phyloP scores from a whole-genome alignment of 139 green algal species.

The Raphidocelis subcapitata region DNA sequence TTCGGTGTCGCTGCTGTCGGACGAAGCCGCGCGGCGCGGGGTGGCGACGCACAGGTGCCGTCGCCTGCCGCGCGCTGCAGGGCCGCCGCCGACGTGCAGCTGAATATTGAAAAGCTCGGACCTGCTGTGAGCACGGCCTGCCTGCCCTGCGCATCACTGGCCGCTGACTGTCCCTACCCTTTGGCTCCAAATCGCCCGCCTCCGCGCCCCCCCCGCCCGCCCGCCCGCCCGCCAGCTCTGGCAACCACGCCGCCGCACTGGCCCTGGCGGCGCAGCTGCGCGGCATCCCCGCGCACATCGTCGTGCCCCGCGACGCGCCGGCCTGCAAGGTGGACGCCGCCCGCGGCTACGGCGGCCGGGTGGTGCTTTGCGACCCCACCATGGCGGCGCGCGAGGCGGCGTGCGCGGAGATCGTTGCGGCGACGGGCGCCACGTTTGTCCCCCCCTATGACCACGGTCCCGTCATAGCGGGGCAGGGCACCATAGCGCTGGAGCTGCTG shows the following conservation, averaged over 20 bases:
- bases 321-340: conserved; percentile 69
- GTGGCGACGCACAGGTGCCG: conserved; percentile 78
- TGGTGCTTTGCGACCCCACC: conserved; percentile 58
- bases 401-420: conserved; percentile 35
- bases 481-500: conserved; percentile 82
- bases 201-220: background rate
- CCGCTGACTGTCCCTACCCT: too few species aligned
- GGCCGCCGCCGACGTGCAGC: too few species aligned
- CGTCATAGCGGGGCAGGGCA: conserved; percentile 82
- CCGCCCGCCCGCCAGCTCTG: conserved; percentile 16
- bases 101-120: too few species aligned
- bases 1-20: conserved; percentile 51
- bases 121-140: too few species aligned
- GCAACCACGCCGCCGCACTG: conserved; percentile 44
- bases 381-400: conserved; percentile 59
- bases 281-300: conserved; percentile 69
- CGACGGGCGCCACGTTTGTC: conserved; percentile 67
- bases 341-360: conserved; percentile 49
- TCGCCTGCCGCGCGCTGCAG: too few species aligned
- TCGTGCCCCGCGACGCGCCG: conserved; percentile 68
- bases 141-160: too few species aligned
- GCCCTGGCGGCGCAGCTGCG: conserved; percentile 55
- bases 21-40: conserved; percentile 44
- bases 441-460: conserved; percentile 75
- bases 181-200: background rate